These are phyloP conservation scores for Cyphellophora europaea DNA, from an alignment of 2,329 filamentous ascomycete species.

Conservation along the genomic window DNA sequence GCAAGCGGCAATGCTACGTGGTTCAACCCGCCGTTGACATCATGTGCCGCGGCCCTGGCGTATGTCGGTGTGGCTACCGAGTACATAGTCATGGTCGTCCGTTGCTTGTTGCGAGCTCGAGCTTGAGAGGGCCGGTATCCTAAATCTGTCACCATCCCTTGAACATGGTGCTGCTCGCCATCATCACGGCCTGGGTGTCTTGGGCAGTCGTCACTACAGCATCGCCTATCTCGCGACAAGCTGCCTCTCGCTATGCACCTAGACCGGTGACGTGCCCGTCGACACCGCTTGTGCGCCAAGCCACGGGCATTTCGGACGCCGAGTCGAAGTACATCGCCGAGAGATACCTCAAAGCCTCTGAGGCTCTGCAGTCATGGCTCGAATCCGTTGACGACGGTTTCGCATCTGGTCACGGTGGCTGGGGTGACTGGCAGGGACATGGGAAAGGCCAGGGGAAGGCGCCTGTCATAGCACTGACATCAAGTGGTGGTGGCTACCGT, in stretches of 20 bases:
- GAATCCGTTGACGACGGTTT: constrained; percentile 9
- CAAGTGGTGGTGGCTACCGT: constrained; percentile 35
- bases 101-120: no score
- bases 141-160: no score
- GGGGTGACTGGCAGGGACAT: background rate
- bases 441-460: constrained; percentile 11
- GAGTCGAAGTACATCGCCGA: constrained; percentile 30
- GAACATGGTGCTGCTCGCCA: no score
- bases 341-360: constrained; percentile 30
- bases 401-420: background rate
- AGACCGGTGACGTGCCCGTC: constrained; percentile 28
- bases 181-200: no score
- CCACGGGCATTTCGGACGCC: constrained; percentile 25
- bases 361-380: constrained; percentile 30
- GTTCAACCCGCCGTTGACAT: no score
- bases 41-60: no score
- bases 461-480: constrained; percentile 32
- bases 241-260: constrained; percentile 25
- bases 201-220: no score
- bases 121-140: no score
- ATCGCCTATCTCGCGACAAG: no score
- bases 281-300: constrained; percentile 27
- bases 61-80: no score
- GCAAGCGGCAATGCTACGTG: no score
- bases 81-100: no score